phyloP scores from a whole-genome alignment of 176 grass and related monocot genomes.

The Tuctoria greenei region DNA sequence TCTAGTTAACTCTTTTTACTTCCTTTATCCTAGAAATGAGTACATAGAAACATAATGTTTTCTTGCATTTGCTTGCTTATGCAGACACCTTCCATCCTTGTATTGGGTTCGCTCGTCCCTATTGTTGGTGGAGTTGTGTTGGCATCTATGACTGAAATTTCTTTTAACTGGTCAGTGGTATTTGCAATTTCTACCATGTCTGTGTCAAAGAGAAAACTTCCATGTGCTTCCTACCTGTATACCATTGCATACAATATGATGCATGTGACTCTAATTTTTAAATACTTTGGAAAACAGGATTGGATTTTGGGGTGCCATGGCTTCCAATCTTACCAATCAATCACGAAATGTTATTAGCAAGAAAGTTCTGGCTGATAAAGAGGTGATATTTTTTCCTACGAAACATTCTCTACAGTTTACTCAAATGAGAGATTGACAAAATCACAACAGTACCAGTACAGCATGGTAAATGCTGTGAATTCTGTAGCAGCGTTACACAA shows the following conservation, averaged over 20 bases:
- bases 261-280: background rate
- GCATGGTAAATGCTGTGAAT: background rate
- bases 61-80: slow-evolving; percentile 1
- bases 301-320: slow-evolving; percentile 96
- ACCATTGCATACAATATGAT: slow-evolving; percentile 13
- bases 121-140: slow-evolving; percentile 87
- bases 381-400: slow-evolving; percentile 37
- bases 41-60: background rate
- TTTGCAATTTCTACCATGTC: background rate
- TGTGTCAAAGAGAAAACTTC: background rate
- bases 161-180: slow-evolving; percentile 84
- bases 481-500: background rate
- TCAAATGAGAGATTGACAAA: background rate
- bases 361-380: slow-evolving; percentile 78
- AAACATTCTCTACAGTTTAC: background rate
- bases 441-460: background rate
- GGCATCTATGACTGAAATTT: slow-evolving; percentile 92
- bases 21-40: background rate
- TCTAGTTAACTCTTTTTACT: too few relatives aligned
- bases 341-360: slow-evolving; percentile 92
- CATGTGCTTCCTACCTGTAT: background rate
- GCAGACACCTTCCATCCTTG: slow-evolving; percentile 65
- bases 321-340: slow-evolving; percentile 88
- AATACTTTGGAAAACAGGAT: slow-evolving; percentile 50
- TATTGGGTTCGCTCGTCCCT: slow-evolving; percentile 60